Evolutionary conservation across 164 flowering plant species (phyloP), one percentile per base, ranked within the genome.

Genomic region (Piper betle): DNA sequence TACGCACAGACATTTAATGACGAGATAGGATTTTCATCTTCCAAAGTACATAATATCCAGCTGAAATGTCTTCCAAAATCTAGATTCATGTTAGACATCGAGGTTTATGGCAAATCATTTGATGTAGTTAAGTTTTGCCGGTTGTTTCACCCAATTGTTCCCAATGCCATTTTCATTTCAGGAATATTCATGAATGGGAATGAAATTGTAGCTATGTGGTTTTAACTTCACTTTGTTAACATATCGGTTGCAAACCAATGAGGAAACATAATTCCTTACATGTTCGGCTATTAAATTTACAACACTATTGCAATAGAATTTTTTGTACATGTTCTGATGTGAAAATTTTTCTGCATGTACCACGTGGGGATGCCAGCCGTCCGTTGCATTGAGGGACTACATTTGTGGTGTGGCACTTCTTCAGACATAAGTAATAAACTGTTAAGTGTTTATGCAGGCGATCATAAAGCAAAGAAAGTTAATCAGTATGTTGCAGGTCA

Each of bases 11-110:
- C 39, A 59, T 73, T 78, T 71, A 82, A 72, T 66, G 70, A 85
- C 59, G 97, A 93, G 33, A 75, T 92, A 54, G 97, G 84, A 62
- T 80, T 85, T 71, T 18, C 66, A 66, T 76, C 85, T 2, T 58
- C 8, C 1, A 3, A 58, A 56, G 16, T 88, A 6, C 81, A 84
- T 71, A 58, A 70, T 62, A 37, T 90, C 68, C 91, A 78, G 77
- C 42, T 71, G 39, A 79, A 81, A 40, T 93, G 99, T 69, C 10
- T 72, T 16, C 39, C 73, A 38, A 78, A 79, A 68, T 82, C 84
- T 18, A 64, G 81, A 17, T 59, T 81, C 64, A 71, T 75, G 52
- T 46, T 84, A 57, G 65, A 81, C 11, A 13, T 43, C 12, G 50
- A 7, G 50, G 10, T 43, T 10, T 10, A 43, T 43, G 50, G 50